phyloP scores from a whole-genome alignment of 1,284 basidiomycete species.

The Moesziomyces sp. region DNA sequence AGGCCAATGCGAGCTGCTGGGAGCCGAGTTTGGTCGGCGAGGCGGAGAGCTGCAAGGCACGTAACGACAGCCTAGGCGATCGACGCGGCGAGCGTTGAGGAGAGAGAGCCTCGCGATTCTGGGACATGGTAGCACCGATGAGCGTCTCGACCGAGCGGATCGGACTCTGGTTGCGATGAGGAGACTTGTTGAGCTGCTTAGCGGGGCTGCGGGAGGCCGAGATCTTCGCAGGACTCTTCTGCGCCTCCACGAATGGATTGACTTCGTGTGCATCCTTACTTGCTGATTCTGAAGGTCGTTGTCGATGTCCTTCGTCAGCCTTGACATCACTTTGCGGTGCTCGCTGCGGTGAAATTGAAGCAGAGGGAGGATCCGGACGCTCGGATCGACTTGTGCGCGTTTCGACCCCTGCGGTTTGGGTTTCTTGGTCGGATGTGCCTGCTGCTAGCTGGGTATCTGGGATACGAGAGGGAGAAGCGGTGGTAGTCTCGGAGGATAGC shows the following conservation, averaged over 20 bases:
- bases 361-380: not conserved
- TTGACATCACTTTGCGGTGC: not conserved
- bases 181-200: slow-evolving; percentile 16
- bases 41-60: slow-evolving; percentile 25
- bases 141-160: slow-evolving; percentile 39
- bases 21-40: slow-evolving; percentile 23
- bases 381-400: not conserved
- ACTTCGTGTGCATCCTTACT: not conserved
- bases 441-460: too few species aligned
- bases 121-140: slow-evolving; percentile 30
- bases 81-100: slow-evolving; percentile 35
- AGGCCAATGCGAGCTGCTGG: slow-evolving; percentile 8
- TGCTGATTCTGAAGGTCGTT: not conserved
- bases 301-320: not conserved
- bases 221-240: slow-evolving; percentile 1
- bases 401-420: not conserved
- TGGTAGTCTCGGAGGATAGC: not conserved
- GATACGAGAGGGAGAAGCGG: not conserved
- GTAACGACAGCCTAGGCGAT: slow-evolving; percentile 31
- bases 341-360: not conserved
- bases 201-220: slow-evolving; percentile 12
- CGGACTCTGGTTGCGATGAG: slow-evolving; percentile 22
- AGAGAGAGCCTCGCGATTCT: slow-evolving; percentile 22
- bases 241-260: slow-evolving; percentile 12
- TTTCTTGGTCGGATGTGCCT: not conserved